A percentile compares a stretch with the other conserved stretches of the same genome.
Evolutionary conservation across 2,329 filamentous ascomycete species (phyloP).

Genomic region (Diaporthe helianthi): DNA sequence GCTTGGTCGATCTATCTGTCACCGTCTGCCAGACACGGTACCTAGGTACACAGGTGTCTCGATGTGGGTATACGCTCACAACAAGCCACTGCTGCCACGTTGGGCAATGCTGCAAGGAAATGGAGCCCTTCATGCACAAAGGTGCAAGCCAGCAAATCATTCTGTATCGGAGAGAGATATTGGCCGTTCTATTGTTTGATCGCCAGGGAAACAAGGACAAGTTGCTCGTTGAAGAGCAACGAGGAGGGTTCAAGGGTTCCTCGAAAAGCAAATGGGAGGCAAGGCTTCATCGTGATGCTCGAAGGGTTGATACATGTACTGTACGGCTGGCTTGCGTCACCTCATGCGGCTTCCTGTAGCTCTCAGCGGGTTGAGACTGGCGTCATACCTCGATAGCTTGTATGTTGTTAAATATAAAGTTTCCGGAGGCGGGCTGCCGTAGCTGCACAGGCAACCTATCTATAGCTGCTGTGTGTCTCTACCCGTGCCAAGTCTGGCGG

Average conservation of each 20-base stretch:
- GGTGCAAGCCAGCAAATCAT: background rate
- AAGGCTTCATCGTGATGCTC: background rate
- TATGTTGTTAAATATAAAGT: too few species aligned
- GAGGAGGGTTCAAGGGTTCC: background rate
- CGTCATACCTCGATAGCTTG: conserved; percentile 28
- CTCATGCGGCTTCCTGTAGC: background rate
- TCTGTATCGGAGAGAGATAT: background rate
- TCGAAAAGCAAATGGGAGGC: conserved; percentile 14
- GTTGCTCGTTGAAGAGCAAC: background rate
- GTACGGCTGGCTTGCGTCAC: conserved; percentile 33
- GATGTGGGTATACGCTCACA: background rate
- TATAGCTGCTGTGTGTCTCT: conserved; percentile 21
- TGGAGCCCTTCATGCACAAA: background rate
- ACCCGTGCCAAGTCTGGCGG: background rate
- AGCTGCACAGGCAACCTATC: background rate
- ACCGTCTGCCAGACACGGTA: background rate
- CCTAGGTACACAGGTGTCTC: background rate
- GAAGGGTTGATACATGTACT: conserved; percentile 25
- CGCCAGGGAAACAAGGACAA: conserved; percentile 1
- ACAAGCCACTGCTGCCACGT: background rate
- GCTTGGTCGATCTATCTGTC: background rate
- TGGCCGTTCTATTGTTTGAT: conserved; percentile 14
- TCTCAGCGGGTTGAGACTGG: conserved; percentile 20
- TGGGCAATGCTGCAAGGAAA: conserved; percentile 9
- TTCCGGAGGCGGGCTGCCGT: background rate